These are phyloP conservation scores for Podosphaera leucotricha DNA, from an alignment of 2,329 filamentous ascomycete genomes.

Conservation along the genomic window DNA sequence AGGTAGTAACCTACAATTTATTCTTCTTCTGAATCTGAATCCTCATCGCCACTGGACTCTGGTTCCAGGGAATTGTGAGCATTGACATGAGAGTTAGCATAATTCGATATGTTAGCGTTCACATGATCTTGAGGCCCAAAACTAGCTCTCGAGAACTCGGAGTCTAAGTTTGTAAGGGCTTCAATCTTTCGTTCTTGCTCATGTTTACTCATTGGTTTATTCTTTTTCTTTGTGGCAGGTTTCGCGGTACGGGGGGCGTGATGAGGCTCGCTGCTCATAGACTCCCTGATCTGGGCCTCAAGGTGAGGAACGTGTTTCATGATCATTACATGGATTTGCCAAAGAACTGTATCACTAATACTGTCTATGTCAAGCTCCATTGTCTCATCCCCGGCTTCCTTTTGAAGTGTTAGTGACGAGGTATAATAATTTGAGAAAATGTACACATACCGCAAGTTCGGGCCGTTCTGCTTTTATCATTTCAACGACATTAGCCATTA, in stretches of 20 bases:
- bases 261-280: conserved; percentile 10
- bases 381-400: conserved; percentile 27
- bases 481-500: conserved; percentile 58
- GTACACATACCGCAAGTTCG: conserved; percentile 33
- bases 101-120: conserved; percentile 12
- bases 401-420: conserved; percentile 9
- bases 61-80: conserved; percentile 13
- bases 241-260: conserved; percentile 14
- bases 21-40: conserved; percentile 28
- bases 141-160: conserved; percentile 17
- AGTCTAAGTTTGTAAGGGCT: conserved; percentile 35
- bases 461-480: conserved; percentile 74
- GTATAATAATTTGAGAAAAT: background rate
- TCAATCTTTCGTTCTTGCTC: conserved; percentile 47
- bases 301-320: conserved; percentile 26
- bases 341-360: conserved; percentile 27
- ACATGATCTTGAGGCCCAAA: conserved; percentile 19
- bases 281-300: conserved; percentile 10
- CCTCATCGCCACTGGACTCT: conserved; percentile 27
- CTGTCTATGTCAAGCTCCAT: conserved; percentile 36
- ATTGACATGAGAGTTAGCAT: conserved; percentile 1
- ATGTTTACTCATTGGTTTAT: conserved; percentile 52
- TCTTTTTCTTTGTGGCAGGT: conserved; percentile 26
- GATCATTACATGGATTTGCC: conserved; percentile 29
- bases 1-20: conserved; percentile 3